Evolutionary conservation across 257 asterid species (phyloP), one percentile per base, ranked within the genome.

Genomic region (Vinca minor): DNA sequence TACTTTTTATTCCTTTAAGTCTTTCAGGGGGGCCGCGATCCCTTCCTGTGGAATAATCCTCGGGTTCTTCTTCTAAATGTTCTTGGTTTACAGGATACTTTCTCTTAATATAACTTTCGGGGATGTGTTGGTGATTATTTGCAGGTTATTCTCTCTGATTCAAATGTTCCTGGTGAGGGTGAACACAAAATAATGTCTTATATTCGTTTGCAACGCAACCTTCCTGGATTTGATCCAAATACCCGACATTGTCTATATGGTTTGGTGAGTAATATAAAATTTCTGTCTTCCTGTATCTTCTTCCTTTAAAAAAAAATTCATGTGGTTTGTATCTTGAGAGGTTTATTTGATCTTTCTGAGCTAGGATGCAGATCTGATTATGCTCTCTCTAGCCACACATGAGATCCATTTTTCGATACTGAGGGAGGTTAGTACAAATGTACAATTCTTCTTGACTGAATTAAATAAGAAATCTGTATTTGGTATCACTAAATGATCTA

Each of bases 121-220:
- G 72, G 81, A 74, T 83, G 79, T 83, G 78, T 78, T 82, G 86
- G 74, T 84, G 79, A 69, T 84, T 77, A 69, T 79, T 79, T 80
- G 82, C 82, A 92, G 98, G 97, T 92, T 76, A 84, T 89, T 70
- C 94, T 92, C 57, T 92, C 98, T 66, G 98, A 89, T 79, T 82
- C 98, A 67, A 92, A 89, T 74, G 96, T 89, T 77, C 96, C 98
- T 77, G 97, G 98, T 20, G 98, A 92, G 84, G 97, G 97, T 41
- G 98, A 92, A 82, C 98, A 92, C 87, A 92, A 92, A 71, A 76
- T 92, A 62, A 89, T 92, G 97, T 84, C 96, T 71, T 89, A 85
- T 78, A 89, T 93, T 62, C 96, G 97, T 56, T 80, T 79, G 61
- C 98, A 93, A 39, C 95, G 97, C 56, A 87, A 85, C 70, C 79